Conservation (phyloP, 1,284 basidiomycete species). For the Sanghuangporus sanghuang region DNA sequence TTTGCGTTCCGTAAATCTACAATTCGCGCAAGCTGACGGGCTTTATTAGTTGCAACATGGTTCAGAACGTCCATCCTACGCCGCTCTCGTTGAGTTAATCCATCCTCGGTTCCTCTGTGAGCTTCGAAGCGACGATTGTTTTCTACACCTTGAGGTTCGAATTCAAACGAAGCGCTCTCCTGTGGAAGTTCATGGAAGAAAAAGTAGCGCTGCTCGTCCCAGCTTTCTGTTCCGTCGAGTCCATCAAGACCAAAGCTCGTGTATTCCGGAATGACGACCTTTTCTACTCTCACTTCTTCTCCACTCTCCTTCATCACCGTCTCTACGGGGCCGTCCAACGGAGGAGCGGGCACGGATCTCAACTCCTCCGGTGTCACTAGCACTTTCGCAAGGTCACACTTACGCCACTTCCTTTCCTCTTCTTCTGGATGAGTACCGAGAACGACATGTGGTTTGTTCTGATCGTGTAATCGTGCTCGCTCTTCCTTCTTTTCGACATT, state of each 20-base stretch:
- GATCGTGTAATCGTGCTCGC: constrained; percentile 35
- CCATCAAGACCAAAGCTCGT: constrained; percentile 56
- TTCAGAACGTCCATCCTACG: constrained; percentile 20
- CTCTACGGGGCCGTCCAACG: constrained; percentile 9
- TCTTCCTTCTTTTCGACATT: constrained; percentile 48
- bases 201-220: constrained; percentile 44
- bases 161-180: constrained; percentile 29
- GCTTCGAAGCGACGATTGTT: not conserved
- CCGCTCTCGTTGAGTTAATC: constrained; percentile 1
- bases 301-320: not conserved
- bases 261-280: constrained; percentile 39
- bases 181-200: constrained; percentile 58
- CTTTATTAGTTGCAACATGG: constrained; percentile 50
- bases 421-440: constrained; percentile 58
- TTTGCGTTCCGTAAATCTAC: constrained; percentile 86
- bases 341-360: constrained; percentile 25
- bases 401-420: constrained; percentile 61
- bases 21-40: constrained; percentile 61
- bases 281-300: not conserved
- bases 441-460: constrained; percentile 59
- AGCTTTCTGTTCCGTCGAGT: constrained; percentile 12
- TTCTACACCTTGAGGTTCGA: not conserved
- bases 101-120: not conserved
- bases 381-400: constrained; percentile 57
- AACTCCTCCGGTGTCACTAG: constrained; percentile 55